Evolutionary conservation across 139 green algal genomes (phyloP), one percentile per base, ranked within the genome.

Genomic region (Chlamydomonas schloesseri): DNA sequence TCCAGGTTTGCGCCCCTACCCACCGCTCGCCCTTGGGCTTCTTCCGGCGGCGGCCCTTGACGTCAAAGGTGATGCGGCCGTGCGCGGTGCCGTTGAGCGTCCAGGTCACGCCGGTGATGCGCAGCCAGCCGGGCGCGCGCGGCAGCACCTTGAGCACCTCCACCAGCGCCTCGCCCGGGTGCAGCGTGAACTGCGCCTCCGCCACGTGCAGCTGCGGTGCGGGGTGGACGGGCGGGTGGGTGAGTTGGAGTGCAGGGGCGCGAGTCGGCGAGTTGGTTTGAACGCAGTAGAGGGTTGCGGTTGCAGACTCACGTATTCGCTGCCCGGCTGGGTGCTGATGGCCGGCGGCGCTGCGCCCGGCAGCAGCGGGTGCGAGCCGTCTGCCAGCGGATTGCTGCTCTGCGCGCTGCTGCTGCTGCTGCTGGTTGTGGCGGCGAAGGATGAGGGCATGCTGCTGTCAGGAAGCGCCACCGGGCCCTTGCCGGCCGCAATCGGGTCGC

Each of bases 71-170:
- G 4, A 72, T 73, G 24, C 37, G 55, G 13, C 95, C 94, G 50
- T 90, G 75, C 11, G 90, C 92, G 1, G 78, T 64, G 34, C 90
- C 95, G 78, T 92, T 90, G 69, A 97, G 87, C 72, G 90, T 53
- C 95, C 95, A 97, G 2, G 74, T 33, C 23, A 97, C 82, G 9
- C 94, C 95, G 3, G 73, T 77, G 46, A 97, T 82, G 14, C 87
- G 91, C 77, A 98, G 83, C 83, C 83, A 88, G 36, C 95, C 96
- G 8, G 92, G 76, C 47, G 76, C 65, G 33, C 88, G 87, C 11
- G 95, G 82, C 83, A 87, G 50, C 74, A 94, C 87, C 46, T 74
- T 80, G 81, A 98, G 91, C 50, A 86, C 68, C 68, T 98, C 90
- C 37, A 78, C 82, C 70, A 93, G 53, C 36, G 74, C 76, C 68